Percentiles rank a stretch among this genome's conserved stretches.
Evolutionary conservation across 139 green algal species (phyloP).

Genomic region (Chlorella sp.): DNA sequence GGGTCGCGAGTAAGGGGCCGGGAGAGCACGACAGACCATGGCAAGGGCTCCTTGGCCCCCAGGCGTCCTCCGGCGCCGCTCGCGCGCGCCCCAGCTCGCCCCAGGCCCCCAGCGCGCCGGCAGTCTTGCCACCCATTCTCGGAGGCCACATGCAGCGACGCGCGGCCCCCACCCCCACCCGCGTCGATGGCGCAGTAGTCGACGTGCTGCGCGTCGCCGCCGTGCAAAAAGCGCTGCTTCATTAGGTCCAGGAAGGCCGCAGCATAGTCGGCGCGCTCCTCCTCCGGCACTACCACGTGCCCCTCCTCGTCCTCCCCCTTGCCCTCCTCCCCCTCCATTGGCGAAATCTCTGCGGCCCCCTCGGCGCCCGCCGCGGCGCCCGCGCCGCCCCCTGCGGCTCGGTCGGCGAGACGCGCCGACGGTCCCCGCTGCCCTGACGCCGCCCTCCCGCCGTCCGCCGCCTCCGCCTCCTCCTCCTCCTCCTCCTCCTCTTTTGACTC

Average conservation of each 20-base stretch:
- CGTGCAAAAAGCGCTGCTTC: constrained; percentile 70
- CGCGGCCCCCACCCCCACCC: too few relatives aligned
- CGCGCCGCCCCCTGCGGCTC: not conserved
- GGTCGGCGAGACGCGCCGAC: not conserved
- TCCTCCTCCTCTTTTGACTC: constrained; percentile 29
- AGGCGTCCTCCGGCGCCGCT: too few relatives aligned
- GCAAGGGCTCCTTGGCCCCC: too few relatives aligned
- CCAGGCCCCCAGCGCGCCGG: too few relatives aligned
- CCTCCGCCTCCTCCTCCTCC: constrained; percentile 15
- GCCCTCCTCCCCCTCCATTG: not conserved
- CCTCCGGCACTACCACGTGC: not conserved
- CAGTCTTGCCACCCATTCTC: too few relatives aligned
- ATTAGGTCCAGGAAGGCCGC: constrained; percentile 71
- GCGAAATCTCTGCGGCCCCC: not conserved
- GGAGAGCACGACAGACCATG: too few relatives aligned
- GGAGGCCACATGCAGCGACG: too few relatives aligned
- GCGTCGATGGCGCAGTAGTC: constrained; percentile 62
- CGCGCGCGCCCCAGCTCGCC: too few relatives aligned
- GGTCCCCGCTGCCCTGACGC: not conserved
- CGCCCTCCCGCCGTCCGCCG: not conserved
- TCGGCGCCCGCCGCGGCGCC: not conserved
- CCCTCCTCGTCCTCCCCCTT: not conserved
- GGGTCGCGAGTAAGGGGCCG: too few relatives aligned
- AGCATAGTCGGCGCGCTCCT: constrained; percentile 15
- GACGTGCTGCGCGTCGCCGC: constrained; percentile 50